phyloP scores from a whole-genome alignment of 768 basidiomycete species.

The Daedaleopsis sinensis region DNA sequence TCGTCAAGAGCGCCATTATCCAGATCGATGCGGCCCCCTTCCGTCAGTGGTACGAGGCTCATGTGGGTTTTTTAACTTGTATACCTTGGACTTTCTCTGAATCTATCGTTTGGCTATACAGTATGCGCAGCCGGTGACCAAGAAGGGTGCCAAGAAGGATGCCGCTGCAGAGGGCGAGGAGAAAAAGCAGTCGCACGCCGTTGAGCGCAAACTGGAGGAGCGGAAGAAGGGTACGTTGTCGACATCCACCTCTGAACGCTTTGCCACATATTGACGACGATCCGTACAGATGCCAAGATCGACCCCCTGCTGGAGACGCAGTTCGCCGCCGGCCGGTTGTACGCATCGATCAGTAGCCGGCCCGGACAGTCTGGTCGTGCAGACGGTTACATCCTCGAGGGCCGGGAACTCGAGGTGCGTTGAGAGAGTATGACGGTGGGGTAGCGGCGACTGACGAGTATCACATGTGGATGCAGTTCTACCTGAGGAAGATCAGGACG shows the following conservation, averaged over 20 bases:
- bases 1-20: constrained; percentile 96
- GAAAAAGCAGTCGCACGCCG: constrained; percentile 89
- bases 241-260: neutral
- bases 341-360: constrained; percentile 90
- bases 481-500: constrained; percentile 89
- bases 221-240: constrained; percentile 78
- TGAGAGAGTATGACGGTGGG: neutral
- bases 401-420: constrained; percentile 94
- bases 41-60: constrained; percentile 99
- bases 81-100: neutral
- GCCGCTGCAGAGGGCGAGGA: constrained; percentile 54
- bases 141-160: constrained; percentile 74
- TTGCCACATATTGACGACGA: neutral
- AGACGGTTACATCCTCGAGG: constrained; percentile 97
- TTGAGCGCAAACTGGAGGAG: constrained; percentile 83
- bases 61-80: constrained; percentile 59
- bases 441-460: constrained; percentile 23
- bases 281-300: constrained; percentile 76
- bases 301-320: constrained; percentile 88
- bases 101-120: constrained; percentile 34
- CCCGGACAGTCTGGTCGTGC: constrained; percentile 96
- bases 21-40: constrained; percentile 98
- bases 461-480: constrained; percentile 62
- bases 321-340: constrained; percentile 93
- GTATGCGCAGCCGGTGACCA: constrained; percentile 96